Evolutionary conservation across 495 filamentous ascomycete genomes (phyloP).

Genomic region (Bathelium albidoporum): DNA sequence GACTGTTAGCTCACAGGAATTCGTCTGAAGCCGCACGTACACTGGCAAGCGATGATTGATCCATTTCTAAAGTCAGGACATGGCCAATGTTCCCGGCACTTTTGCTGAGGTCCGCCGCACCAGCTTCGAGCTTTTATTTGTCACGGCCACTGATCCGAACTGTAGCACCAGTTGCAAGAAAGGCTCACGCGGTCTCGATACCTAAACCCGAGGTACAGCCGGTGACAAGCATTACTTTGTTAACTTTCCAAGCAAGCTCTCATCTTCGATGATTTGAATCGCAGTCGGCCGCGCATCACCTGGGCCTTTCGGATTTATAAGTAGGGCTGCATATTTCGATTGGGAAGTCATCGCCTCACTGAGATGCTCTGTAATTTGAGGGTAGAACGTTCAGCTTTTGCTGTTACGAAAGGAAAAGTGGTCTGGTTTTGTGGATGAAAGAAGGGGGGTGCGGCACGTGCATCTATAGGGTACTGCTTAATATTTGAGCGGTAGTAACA

Average conservation of each 20-base stretch:
- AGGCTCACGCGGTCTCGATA: slow-evolving; percentile 39
- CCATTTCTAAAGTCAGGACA: slow-evolving; percentile 29
- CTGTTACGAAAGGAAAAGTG: too few relatives aligned
- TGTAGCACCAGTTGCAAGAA: slow-evolving; percentile 39
- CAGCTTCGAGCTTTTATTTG: slow-evolving; percentile 28
- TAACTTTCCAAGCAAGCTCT: slow-evolving; percentile 35
- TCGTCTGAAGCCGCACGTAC: slow-evolving; percentile 10
- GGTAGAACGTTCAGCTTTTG: too few relatives aligned
- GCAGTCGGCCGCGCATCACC: slow-evolving; percentile 48
- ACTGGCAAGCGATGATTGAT: slow-evolving; percentile 13
- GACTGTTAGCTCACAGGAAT: slow-evolving; percentile 13
- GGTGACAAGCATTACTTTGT: slow-evolving; percentile 43
- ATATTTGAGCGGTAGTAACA: too few relatives aligned
- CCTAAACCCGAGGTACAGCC: slow-evolving; percentile 46
- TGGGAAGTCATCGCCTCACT: too few relatives aligned
- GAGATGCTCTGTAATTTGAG: too few relatives aligned
- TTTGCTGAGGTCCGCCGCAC: too few relatives aligned
- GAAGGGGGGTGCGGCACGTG: too few relatives aligned
- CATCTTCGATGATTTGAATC: slow-evolving; percentile 43
- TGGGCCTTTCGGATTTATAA: slow-evolving; percentile 36
- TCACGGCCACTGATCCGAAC: slow-evolving; percentile 38
- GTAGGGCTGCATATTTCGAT: slow-evolving; percentile 36
- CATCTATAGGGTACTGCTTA: too few relatives aligned
- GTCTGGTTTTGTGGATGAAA: too few relatives aligned
- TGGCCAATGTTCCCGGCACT: slow-evolving; percentile 16